Conservation (phyloP, 2,329 filamentous ascomycete genomes). For the Fusarium marasasianum region DNA sequence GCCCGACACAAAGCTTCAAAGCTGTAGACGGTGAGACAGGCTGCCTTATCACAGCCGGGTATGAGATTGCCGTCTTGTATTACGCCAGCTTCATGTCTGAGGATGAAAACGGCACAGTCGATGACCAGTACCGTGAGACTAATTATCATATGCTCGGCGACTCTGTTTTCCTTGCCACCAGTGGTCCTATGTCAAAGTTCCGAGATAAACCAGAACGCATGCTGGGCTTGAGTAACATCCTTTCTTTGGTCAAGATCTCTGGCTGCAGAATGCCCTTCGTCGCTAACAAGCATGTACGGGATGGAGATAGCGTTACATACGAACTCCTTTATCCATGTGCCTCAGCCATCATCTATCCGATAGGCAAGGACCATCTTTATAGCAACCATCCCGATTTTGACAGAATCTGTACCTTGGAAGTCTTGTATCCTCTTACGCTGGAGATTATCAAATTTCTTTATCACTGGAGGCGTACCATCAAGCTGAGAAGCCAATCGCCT, state of each 20-base stretch:
- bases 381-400: conserved; percentile 6
- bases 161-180: neutral
- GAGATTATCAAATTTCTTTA: conserved; percentile 2
- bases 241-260: neutral
- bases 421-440: neutral
- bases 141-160: neutral
- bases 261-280: conserved; percentile 5
- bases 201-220: neutral
- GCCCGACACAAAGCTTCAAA: neutral
- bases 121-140: neutral
- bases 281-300: neutral
- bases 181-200: neutral
- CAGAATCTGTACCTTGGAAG: neutral
- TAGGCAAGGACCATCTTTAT: neutral
- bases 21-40: conserved; percentile 6
- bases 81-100: neutral
- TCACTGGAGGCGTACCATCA: conserved; percentile 7
- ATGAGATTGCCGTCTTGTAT: neutral
- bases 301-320: neutral
- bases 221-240: neutral
- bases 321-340: conserved; percentile 3
- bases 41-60: conserved; percentile 8
- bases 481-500: neutral
- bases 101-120: neutral
- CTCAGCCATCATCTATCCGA: neutral